Evolutionary conservation across 192 early-diverging fungal genomes (phyloP).

Genomic region (Coemansia sp.): DNA sequence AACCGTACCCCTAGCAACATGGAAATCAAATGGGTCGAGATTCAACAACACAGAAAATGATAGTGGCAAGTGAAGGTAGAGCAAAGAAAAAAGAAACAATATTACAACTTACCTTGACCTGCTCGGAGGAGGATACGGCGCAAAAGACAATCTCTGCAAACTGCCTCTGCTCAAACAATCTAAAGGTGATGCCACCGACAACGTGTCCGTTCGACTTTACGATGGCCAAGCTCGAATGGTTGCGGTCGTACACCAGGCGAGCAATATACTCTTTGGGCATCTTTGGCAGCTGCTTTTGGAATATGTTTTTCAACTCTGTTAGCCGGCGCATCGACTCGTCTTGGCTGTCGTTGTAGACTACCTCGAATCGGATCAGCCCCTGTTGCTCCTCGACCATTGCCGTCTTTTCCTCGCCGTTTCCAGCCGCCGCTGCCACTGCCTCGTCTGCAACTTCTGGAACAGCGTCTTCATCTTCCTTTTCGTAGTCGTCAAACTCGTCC

Average conservation of each 20-base stretch:
- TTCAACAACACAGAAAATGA: background rate
- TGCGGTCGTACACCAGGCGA: slow-evolving; percentile 92
- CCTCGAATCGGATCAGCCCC: slow-evolving; percentile 69
- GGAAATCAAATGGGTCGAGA: no score
- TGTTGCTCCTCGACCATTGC: slow-evolving; percentile 67
- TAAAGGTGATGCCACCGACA: slow-evolving; percentile 93
- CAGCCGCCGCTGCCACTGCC: slow-evolving; percentile 7
- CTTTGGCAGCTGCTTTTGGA: slow-evolving; percentile 96
- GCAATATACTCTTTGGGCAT: slow-evolving; percentile 99
- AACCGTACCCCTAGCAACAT: slow-evolving; percentile 89
- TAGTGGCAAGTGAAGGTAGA: background rate
- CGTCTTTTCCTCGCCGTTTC: slow-evolving; percentile 56
- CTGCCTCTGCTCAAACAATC: slow-evolving; percentile 83
- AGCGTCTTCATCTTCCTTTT: slow-evolving; percentile 28
- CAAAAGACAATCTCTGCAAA: slow-evolving; percentile 99
- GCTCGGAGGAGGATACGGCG: slow-evolving; percentile 87
- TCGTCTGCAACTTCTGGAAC: slow-evolving; percentile 14
- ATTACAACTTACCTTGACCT: slow-evolving; percentile 74
- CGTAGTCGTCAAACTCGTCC: slow-evolving; percentile 29
- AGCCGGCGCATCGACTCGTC: slow-evolving; percentile 86
- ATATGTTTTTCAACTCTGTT: slow-evolving; percentile 94
- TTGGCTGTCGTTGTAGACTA: slow-evolving; percentile 81
- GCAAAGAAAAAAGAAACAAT: background rate
- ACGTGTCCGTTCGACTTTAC: slow-evolving; percentile 65
- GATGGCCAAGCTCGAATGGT: slow-evolving; percentile 85